These are phyloP conservation scores for Leucogyrophana mollusca DNA, from an alignment of 768 basidiomycete species.

Conservation along the genomic window DNA sequence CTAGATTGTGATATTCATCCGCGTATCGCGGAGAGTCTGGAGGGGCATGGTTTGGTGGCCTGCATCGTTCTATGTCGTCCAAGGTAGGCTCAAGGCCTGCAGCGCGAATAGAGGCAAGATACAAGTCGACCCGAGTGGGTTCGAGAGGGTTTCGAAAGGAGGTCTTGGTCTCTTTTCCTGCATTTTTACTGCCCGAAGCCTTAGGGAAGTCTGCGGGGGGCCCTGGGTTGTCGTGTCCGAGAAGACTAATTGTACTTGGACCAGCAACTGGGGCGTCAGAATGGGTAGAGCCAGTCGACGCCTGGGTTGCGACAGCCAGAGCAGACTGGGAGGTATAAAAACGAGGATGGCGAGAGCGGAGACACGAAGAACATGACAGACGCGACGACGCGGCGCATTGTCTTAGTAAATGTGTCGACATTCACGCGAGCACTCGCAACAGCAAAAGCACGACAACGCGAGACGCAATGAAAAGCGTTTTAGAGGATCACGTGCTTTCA, in stretches of 20 bases:
- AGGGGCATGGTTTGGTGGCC: conserved; percentile 39
- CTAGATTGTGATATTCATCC: conserved; percentile 49
- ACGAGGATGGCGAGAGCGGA: conserved; percentile 12
- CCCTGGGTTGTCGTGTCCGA: conserved; percentile 5
- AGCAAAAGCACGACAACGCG: background rate
- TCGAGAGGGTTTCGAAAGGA: conserved; percentile 33
- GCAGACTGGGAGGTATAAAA: conserved; percentile 25
- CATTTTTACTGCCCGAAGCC: too few relatives aligned
- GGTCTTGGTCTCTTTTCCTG: background rate
- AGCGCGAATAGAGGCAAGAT: conserved; percentile 52
- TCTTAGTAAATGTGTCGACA: conserved; percentile 20
- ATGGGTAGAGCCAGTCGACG: background rate
- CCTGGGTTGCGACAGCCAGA: conserved; percentile 10
- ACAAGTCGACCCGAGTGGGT: conserved; percentile 50
- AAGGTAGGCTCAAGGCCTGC: conserved; percentile 49
- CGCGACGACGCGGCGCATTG: conserved; percentile 11
- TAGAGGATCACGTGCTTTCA: too few relatives aligned
- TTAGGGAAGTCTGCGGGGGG: background rate
- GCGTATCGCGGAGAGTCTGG: conserved; percentile 48
- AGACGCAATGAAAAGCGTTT: too few relatives aligned
- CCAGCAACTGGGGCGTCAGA: background rate
- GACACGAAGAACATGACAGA: conserved; percentile 15
- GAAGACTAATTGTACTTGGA: background rate
- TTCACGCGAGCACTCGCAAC: conserved; percentile 8
- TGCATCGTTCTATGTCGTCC: conserved; percentile 60